A percentile compares a stretch with the other conserved stretches of the same genome.
Evolutionary conservation across 202 grass and related monocot species (phyloP).

Genomic region (Dendrocalamus latiflorus): DNA sequence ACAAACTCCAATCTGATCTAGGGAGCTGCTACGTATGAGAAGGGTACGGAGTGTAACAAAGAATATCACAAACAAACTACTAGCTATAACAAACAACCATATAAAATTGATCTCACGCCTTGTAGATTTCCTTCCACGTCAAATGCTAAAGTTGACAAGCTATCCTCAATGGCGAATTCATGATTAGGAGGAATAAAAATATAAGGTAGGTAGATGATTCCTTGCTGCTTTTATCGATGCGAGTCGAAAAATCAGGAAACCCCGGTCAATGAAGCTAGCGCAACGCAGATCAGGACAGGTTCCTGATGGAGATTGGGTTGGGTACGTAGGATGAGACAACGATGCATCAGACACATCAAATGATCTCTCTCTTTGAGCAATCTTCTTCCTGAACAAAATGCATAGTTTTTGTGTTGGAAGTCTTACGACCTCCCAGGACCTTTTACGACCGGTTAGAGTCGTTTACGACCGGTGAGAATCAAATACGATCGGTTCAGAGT

Average conservation of each 20-base stretch:
- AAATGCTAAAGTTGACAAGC: conserved; percentile 21
- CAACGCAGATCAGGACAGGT: background rate
- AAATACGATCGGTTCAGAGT: no score
- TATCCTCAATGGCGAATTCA: background rate
- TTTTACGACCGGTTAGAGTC: no score
- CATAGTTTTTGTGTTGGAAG: no score
- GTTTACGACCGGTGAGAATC: no score
- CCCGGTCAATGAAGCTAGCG: conserved; percentile 21
- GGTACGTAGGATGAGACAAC: conserved; percentile 2
- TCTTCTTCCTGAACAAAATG: background rate
- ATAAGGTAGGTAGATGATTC: conserved; percentile 31
- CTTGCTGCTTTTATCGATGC: background rate
- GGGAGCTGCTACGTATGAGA: no score
- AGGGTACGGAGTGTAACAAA: no score
- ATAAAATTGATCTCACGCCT: background rate
- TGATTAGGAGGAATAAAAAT: conserved; percentile 31
- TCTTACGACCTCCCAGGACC: no score
- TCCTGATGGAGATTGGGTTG: background rate
- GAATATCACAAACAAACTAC: background rate
- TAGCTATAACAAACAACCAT: background rate
- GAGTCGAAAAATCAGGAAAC: background rate
- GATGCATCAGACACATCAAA: conserved; percentile 15
- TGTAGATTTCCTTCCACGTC: background rate
- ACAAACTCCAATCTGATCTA: no score
- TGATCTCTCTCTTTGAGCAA: background rate